Base-by-base conservation (phyloP, 2,329 filamentous ascomycete genomes). In the Cytospora mali region DNA sequence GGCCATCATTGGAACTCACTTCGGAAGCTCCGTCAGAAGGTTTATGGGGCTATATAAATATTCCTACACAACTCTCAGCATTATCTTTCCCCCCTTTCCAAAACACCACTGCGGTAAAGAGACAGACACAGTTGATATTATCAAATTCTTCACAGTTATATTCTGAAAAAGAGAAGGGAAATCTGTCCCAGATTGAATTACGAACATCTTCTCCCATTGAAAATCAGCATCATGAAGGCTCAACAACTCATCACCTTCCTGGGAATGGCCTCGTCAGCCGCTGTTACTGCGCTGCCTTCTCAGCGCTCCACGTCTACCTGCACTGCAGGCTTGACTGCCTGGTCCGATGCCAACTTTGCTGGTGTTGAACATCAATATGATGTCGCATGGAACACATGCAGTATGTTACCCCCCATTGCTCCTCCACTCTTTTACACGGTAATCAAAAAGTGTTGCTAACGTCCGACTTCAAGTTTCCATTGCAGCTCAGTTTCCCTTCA, bases 331-430 rank as follows among this genome's bases (percentile, higher is more conserved):
- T 59, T 64, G n/a, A 64, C 58, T 0, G 58, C 16, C 5, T 64
- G 58, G 58, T 62, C 62, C 4, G 58, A 62, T 42, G 62, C 62
- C 39, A 58, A 64, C 55, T 64, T 64, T n/a, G 33, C 39, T 10
- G 62, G 62, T n/a, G 58, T 3, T 0, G 42, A 49, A n/a, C n/a
- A 55, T 2, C 62, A 62, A n/a, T 62, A 64, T 23, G 62, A 62
- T 42, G 58, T 64, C 28, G 54, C 62, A 2, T 57, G 48, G 29
- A 55, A 64, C 18, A 62, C 62, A 31, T 64, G 62, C 54, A 55
- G 62, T 64, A 62, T 14, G 58, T n/a, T 5, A 1, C 7, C 1
- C 1, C 16, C 23, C 18, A n/a, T n/a, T n/a, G n/a, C 7, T 18
- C 11, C 3, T 6, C 5, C 6, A 2, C 23, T 10, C 5, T 10